Percentiles rank a stretch among this genome's conserved stretches.
phyloP scores from a whole-genome alignment of 208 protist genomes.

The Acanthamoeba divionensis region DNA sequence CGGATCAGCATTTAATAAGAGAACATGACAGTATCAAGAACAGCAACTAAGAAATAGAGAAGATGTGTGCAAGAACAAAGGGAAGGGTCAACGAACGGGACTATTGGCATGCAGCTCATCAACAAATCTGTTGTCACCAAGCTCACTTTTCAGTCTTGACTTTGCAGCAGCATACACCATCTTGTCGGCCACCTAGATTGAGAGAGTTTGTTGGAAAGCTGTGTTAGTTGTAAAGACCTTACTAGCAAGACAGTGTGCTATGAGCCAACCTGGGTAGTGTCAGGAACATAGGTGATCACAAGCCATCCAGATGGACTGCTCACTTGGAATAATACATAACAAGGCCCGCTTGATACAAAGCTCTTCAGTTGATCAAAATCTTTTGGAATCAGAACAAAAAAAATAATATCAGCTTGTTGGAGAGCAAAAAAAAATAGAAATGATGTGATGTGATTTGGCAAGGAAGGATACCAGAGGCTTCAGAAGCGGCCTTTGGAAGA shows the following conservation, averaged over 20 bases:
- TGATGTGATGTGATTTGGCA: background rate
- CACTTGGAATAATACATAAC: background rate
- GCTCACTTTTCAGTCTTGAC: conserved; percentile 23
- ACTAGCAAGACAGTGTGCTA: background rate
- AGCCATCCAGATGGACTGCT: background rate
- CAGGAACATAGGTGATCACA: conserved; percentile 4
- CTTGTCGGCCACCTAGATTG: conserved; percentile 10
- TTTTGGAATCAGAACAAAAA: background rate
- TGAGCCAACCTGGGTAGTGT: background rate
- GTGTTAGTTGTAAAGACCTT: background rate
- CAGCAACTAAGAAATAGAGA: background rate
- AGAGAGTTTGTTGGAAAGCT: background rate
- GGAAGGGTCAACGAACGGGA: background rate
- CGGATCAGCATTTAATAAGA: background rate
- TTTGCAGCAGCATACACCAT: conserved; percentile 47
- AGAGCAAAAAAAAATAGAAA: background rate
- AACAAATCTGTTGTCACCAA: background rate
- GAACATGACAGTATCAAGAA: background rate
- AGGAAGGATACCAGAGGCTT: background rate
- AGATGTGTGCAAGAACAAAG: background rate
- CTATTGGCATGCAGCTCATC: conserved; percentile 36
- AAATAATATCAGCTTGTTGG: background rate
- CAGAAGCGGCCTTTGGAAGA: background rate
- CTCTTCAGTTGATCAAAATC: conserved; percentile 45
- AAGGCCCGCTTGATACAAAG: background rate